A percentile compares a stretch with the other conserved stretches of the same genome.
These are phyloP conservation scores for Collybia mongolica DNA, from an alignment of 768 basidiomycete species.

Conservation along the genomic window DNA sequence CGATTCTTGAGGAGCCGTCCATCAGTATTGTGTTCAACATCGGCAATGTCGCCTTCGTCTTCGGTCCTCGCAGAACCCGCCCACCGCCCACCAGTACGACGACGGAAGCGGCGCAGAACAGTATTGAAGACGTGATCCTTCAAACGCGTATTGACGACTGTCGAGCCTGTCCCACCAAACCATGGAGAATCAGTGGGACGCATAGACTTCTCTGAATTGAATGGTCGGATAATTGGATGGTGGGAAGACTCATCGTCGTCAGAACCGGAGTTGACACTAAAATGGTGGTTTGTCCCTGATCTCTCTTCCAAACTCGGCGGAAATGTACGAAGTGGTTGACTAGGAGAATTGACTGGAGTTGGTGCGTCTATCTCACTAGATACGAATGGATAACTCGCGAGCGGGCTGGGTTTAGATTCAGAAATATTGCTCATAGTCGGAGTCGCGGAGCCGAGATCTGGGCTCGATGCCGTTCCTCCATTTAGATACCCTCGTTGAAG, in stretches of 20 bases:
- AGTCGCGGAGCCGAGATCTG: conserved; percentile 51
- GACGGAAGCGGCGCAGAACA: conserved; percentile 72
- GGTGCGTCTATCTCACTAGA: conserved; percentile 41
- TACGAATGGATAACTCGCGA: conserved; percentile 36
- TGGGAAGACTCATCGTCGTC: conserved; percentile 28
- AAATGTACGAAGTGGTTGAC: conserved; percentile 28
- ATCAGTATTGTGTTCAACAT: conserved; percentile 33
- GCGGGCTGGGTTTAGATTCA: conserved; percentile 35
- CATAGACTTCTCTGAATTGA: conserved; percentile 38
- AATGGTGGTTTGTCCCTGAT: conserved; percentile 8
- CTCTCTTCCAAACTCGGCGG: conserved; percentile 24
- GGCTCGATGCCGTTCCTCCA: conserved; percentile 65
- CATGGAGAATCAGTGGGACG: conserved; percentile 42
- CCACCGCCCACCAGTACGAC: conserved; percentile 43
- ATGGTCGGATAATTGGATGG: conserved; percentile 38
- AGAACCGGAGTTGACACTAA: conserved; percentile 13
- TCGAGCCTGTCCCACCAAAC: conserved; percentile 91
- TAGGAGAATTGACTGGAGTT: conserved; percentile 51
- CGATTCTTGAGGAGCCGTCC: conserved; percentile 23
- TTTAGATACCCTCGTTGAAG: conserved; percentile 41
- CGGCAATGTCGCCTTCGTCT: conserved; percentile 54
- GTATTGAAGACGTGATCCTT: conserved; percentile 96
- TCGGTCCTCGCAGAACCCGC: conserved; percentile 41
- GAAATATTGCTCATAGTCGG: conserved; percentile 17
- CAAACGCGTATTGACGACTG: conserved; percentile 88